Evolutionary conservation across 352 stramenopile species (phyloP), one percentile per base, ranked within the genome.

Genomic region (Pythium volutum): DNA sequence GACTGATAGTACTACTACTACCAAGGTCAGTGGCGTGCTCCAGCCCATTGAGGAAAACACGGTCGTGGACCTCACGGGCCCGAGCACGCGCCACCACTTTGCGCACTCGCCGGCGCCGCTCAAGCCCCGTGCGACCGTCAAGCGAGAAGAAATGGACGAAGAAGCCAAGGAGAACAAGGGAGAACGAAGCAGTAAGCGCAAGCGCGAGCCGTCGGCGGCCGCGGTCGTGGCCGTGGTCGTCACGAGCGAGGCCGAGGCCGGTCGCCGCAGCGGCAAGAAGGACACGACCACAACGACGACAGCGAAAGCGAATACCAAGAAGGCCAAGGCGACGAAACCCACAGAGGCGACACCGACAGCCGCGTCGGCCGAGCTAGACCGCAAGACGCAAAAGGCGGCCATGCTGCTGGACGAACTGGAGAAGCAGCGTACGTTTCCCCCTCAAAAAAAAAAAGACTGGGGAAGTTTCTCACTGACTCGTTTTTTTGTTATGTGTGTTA

Each of bases 41-140:
- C 66, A 82, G 57, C 58, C 74, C 27, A 89, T 91, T 46, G 71
- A 71, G 9, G 82, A 91, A 66, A 85, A 90, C 52, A 84, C 79
- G 33, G 74, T 67, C 45, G 39, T 88, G 59, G 43, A 67, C 27
- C 50, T 76, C 27, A 70, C 61, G 31, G 46, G 55, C 26, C 42
- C 53, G 20, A 67, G 62, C 54, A 36, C 70, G 16, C 58, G 58
- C 22, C 70, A 48, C 31, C 64, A 74, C 59, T 69, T 79, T 46
- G 62, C 58, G 25, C 53, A 68, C 39, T 73, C 73, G 22, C 71
- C 71, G 3, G 45, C 33, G 27, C 55, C 67, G 33, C 42, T 55
- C 53, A 61, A 69, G 60, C 43, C 38, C 26, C n/a, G 45, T 26
- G 41, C 42, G 10, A 48, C n/a, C 4, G 52, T 54, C 22, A 62